Evolutionary conservation across 345 rosid genomes (phyloP).

Genomic region (Eucalyptus curtisii): DNA sequence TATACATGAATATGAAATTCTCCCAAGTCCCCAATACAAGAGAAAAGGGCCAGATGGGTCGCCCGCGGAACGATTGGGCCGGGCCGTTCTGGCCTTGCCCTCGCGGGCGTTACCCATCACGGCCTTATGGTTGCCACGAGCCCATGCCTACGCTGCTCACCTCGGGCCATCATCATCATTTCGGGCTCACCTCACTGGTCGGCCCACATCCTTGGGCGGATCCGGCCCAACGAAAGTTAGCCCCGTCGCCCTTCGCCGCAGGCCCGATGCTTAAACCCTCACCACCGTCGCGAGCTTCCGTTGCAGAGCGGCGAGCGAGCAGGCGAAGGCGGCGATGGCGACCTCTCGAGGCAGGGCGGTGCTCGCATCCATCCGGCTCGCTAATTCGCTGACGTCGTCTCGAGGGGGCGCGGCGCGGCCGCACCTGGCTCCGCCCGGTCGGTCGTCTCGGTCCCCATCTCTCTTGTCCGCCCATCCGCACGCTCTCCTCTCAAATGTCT

Average conservation of each 20-base stretch:
- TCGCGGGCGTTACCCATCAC: background rate
- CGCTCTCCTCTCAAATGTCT: background rate
- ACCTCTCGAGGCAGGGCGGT: conserved; percentile 51
- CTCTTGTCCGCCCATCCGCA: background rate
- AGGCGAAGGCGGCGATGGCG: conserved; percentile 14
- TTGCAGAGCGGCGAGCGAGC: background rate
- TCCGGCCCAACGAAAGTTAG: background rate
- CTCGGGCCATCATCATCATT: background rate
- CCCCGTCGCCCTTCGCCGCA: background rate
- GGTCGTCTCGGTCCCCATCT: conserved; percentile 1
- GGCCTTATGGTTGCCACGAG: background rate
- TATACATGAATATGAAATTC: background rate
- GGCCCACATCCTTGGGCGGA: background rate
- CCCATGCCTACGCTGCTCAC: background rate
- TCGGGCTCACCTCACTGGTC: background rate
- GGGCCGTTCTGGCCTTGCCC: background rate
- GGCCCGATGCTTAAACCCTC: background rate
- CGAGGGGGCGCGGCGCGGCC: conserved; percentile 11
- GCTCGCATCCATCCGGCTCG: conserved; percentile 21
- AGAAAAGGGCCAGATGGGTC: background rate
- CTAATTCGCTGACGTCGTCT: conserved; percentile 16
- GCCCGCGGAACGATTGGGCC: background rate
- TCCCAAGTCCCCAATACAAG: background rate
- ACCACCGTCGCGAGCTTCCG: background rate
- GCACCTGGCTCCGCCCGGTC: conserved; percentile 27